Conservation (phyloP, 192 early-diverging fungal species). For the Kappamyces sp. region DNA sequence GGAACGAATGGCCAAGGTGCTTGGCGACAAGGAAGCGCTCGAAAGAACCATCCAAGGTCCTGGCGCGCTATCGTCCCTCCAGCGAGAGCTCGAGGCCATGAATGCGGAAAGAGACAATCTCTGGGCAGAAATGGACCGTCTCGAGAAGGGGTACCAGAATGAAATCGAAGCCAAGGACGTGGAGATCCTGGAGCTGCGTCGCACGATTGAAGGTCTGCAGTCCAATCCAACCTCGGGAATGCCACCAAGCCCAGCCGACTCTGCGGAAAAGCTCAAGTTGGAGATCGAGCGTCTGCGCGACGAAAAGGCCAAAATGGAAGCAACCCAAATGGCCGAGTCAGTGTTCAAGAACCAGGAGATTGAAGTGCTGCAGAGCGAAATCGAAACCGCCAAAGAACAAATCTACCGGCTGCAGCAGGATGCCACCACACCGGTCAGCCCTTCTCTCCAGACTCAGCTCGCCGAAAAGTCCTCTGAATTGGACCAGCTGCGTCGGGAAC, state of each 20-base stretch:
- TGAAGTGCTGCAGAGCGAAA: background rate
- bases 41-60: conserved; percentile 1
- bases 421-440: too few species aligned
- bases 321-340: background rate
- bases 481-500: background rate
- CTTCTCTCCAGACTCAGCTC: background rate
- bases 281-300: background rate
- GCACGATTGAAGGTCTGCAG: background rate
- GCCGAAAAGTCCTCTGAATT: background rate
- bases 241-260: background rate
- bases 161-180: background rate
- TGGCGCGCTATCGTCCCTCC: background rate
- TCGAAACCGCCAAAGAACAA: background rate
- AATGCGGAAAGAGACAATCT: too few species aligned
- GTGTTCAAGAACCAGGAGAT: background rate
- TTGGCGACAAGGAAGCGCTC: background rate
- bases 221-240: too few species aligned
- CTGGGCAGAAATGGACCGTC: background rate
- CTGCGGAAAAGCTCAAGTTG: background rate
- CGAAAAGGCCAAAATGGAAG: background rate
- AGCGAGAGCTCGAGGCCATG: background rate
- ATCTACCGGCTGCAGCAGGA: background rate
- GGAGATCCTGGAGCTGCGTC: background rate
- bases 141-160: background rate
- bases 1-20: background rate